These are phyloP conservation scores for Cydonia oblonga DNA, from an alignment of 331 rosid genomes.

Conservation along the genomic window DNA sequence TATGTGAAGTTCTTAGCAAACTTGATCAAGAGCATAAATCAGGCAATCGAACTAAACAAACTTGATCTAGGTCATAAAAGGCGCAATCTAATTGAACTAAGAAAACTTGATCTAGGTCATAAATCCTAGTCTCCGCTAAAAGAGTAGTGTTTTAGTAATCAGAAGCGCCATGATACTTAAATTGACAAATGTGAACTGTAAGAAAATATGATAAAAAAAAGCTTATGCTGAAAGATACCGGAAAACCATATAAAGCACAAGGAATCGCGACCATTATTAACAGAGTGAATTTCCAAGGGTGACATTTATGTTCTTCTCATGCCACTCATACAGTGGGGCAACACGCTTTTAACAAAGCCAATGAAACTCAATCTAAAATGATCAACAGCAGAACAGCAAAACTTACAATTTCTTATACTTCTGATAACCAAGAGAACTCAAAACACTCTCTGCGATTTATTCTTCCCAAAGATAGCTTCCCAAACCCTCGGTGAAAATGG, in stretches of 20 bases:
- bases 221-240: neutral
- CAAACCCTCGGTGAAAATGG: conserved; percentile 45
- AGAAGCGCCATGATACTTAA: neutral
- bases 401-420: conserved; percentile 12
- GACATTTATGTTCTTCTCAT: neutral
- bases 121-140: neutral
- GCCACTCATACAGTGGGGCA: neutral
- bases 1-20: neutral
- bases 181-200: neutral
- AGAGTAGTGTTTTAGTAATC: neutral
- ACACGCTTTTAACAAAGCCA: neutral
- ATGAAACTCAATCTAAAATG: neutral
- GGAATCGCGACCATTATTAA: neutral
- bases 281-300: neutral
- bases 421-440: conserved; percentile 13
- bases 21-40: neutral
- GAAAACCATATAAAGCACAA: neutral
- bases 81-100: too few relatives aligned
- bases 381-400: neutral
- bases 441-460: conserved; percentile 29
- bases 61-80: too few relatives aligned
- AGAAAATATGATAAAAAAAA: neutral
- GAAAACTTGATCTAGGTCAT: neutral
- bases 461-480: conserved; percentile 78
- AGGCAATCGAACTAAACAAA: neutral